phyloP scores from a whole-genome alignment of 345 rosid species.

The Salix suchowensis region DNA sequence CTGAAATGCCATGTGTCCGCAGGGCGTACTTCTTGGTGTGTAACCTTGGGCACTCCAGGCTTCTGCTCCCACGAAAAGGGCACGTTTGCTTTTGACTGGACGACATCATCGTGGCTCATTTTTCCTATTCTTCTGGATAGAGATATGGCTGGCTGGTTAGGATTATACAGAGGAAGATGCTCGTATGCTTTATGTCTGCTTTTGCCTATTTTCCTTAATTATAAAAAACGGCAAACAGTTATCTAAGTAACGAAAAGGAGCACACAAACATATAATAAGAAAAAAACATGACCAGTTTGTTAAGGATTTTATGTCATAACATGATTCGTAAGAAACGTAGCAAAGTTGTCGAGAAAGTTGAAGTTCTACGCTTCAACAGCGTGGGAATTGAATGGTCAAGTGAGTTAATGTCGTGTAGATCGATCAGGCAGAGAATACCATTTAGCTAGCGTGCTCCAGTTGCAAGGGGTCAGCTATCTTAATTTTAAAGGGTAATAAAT shows the following conservation, averaged over 20 bases:
- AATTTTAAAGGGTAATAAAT: no score
- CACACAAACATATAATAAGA: not conserved
- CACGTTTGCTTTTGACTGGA: constrained; percentile 13
- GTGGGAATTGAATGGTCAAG: not conserved
- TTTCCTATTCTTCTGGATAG: not conserved
- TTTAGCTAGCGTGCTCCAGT: no score
- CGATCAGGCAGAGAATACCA: no score
- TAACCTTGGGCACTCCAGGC: constrained; percentile 29
- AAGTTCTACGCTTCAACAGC: not conserved
- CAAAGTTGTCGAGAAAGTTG: constrained; percentile 15
- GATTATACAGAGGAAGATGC: not conserved
- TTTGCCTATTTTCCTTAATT: not conserved
- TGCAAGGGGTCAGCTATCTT: no score
- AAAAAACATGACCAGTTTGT: not conserved
- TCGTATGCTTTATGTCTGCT: constrained; percentile 9
- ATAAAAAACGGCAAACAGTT: not conserved
- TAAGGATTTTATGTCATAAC: no score
- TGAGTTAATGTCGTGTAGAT: no score
- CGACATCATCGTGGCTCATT: constrained; percentile 13
- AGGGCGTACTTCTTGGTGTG: constrained; percentile 7
- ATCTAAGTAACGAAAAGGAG: not conserved
- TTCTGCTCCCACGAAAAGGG: constrained; percentile 40
- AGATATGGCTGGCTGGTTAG: not conserved
- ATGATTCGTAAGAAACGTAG: constrained; percentile 11
- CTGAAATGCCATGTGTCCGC: not conserved